Percentiles rank a stretch among this genome's conserved stretches.
Evolutionary conservation across 108 stramenopile genomes (phyloP).

Genomic region (Parietichytrium sp.): DNA sequence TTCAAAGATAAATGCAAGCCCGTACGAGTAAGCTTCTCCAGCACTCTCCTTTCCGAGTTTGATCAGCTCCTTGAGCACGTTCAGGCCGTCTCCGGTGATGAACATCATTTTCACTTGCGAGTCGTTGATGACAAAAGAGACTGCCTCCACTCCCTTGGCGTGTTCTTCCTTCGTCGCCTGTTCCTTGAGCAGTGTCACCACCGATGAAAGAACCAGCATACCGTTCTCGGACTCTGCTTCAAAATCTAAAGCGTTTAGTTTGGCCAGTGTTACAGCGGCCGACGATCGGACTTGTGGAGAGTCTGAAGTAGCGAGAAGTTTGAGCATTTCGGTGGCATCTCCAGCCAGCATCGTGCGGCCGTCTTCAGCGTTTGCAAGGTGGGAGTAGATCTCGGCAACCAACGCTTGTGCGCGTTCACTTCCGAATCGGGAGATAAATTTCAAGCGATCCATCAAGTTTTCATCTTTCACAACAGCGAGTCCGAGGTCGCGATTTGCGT

Average conservation of each 20-base stretch:
- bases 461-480: constrained; percentile 24
- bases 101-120: constrained; percentile 33
- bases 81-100: constrained; percentile 37
- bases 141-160: constrained; percentile 31
- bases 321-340: constrained; percentile 24
- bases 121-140: constrained; percentile 15
- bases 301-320: constrained; percentile 29
- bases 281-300: neutral
- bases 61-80: constrained; percentile 46
- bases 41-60: constrained; percentile 38
- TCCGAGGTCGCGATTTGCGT: constrained; percentile 23
- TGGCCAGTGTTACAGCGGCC: constrained; percentile 30
- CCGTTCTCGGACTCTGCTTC: constrained; percentile 28
- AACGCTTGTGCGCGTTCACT: neutral
- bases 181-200: constrained; percentile 15
- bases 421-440: neutral
- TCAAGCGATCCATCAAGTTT: neutral
- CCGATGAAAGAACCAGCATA: constrained; percentile 16
- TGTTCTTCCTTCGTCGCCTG: neutral
- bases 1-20: constrained; percentile 53
- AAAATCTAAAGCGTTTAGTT: constrained; percentile 33
- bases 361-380: constrained; percentile 1
- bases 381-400: constrained; percentile 17
- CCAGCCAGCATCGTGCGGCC: constrained; percentile 6
- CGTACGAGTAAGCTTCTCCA: constrained; percentile 43